phyloP scores from a whole-genome alignment of 768 basidiomycete genomes.

The Serpula lacrymans region DNA sequence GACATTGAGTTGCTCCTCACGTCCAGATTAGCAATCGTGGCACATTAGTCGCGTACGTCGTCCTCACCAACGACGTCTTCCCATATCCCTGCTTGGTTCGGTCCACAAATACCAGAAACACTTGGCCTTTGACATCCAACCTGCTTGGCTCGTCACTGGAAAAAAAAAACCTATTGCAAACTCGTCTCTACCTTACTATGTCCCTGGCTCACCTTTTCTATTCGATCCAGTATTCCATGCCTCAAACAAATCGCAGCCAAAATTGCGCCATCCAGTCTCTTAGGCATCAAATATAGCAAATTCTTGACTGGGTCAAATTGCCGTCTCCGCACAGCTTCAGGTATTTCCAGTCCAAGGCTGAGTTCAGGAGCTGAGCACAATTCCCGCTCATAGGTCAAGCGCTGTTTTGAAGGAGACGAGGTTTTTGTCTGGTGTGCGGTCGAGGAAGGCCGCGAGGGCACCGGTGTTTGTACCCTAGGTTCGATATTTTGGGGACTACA shows the following conservation, averaged over 20 bases:
- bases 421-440: slow-evolving; percentile 8
- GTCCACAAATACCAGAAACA: no score
- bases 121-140: no score
- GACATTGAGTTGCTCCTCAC: slow-evolving; percentile 12
- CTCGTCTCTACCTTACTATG: no score
- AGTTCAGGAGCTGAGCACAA: slow-evolving; percentile 11
- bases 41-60: no score
- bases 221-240: no score
- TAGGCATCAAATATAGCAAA: neutral
- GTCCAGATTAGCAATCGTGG: slow-evolving; percentile 6
- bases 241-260: no score
- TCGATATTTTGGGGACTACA: slow-evolving; percentile 3
- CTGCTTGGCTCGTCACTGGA: no score
- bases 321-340: neutral
- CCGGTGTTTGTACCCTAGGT: neutral
- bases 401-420: neutral
- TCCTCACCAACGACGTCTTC: no score
- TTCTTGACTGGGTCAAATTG: neutral
- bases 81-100: no score
- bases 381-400: slow-evolving; percentile 3
- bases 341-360: slow-evolving; percentile 4
- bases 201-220: no score
- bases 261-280: no score
- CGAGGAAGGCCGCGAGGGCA: slow-evolving; percentile 6
- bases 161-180: no score